These are phyloP conservation scores for Schizophyllum amplum DNA, from an alignment of 1,284 basidiomycete genomes.

Conservation along the genomic window DNA sequence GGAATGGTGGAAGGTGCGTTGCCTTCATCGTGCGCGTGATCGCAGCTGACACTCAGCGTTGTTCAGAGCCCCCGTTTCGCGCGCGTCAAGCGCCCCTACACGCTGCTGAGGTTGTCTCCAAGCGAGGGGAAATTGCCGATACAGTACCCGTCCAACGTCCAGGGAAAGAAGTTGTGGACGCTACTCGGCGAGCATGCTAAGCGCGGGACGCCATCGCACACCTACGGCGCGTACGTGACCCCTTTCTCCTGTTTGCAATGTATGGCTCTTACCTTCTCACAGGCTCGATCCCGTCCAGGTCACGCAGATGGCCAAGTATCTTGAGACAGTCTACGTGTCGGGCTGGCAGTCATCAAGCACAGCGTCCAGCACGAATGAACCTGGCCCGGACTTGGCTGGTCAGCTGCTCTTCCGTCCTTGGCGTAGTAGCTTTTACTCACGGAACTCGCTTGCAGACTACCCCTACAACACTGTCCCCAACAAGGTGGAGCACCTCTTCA, in stretches of 20 bases:
- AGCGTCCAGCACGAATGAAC: constrained; percentile 87
- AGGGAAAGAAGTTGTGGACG: constrained; percentile 84
- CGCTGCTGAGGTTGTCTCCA: constrained; percentile 91
- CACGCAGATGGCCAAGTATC: constrained; percentile 97
- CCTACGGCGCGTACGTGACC: constrained; percentile 89
- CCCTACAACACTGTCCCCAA: constrained; percentile 93
- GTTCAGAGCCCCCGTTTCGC: constrained; percentile 88
- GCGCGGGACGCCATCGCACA: constrained; percentile 76
- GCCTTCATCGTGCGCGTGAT: neutral
- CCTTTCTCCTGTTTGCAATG: neutral
- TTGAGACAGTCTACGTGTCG: constrained; percentile 97
- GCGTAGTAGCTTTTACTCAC: constrained; percentile 6
- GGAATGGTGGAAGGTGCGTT: constrained; percentile 84
- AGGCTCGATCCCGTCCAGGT: constrained; percentile 96
- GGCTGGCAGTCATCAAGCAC: constrained; percentile 97
- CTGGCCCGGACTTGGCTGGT: constrained; percentile 97
- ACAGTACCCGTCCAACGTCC: constrained; percentile 79
- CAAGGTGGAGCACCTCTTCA: constrained; percentile 84
- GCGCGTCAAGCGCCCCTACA: constrained; percentile 83
- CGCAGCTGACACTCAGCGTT: neutral
- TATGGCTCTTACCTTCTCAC: neutral
- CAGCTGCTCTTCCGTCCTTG: constrained; percentile 14
- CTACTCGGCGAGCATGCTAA: constrained; percentile 63
- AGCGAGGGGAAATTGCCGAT: constrained; percentile 86
- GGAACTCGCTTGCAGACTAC: constrained; percentile 63